Conservation (phyloP, 2,329 filamentous ascomycete species). For the Talaromyces sp. region DNA sequence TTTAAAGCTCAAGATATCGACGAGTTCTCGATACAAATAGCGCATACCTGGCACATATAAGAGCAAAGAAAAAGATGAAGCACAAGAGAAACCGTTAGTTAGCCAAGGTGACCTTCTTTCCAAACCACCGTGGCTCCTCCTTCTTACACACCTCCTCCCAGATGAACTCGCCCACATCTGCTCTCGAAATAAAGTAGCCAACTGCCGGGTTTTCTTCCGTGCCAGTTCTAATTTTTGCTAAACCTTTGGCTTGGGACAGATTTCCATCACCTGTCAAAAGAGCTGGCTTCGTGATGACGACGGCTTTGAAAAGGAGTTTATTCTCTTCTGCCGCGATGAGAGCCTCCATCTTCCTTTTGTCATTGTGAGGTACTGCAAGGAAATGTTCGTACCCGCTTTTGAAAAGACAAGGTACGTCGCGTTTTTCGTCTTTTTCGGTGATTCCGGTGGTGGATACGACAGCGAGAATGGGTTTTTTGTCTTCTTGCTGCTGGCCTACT, state of each 20-base stretch:
- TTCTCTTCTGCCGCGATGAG: slow-evolving; percentile 17
- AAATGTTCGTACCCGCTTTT: slow-evolving; percentile 26
- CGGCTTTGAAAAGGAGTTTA: slow-evolving; percentile 13
- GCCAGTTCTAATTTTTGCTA: slow-evolving; percentile 21
- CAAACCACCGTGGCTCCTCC: slow-evolving; percentile 15
- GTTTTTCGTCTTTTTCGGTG: slow-evolving; percentile 13
- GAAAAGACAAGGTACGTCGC: slow-evolving; percentile 26
- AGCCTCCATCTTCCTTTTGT: slow-evolving; percentile 31
- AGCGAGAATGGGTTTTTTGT: slow-evolving; percentile 19
- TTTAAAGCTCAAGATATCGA: not conserved
- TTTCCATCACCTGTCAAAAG: slow-evolving; percentile 23
- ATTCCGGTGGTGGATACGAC: slow-evolving; percentile 31
- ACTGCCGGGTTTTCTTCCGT: slow-evolving; percentile 22
- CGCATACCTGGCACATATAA: not conserved
- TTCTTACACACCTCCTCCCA: slow-evolving; percentile 21
- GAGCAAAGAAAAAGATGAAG: not conserved
- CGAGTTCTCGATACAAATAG: not conserved
- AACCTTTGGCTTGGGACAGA: slow-evolving; percentile 20
- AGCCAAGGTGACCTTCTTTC: slow-evolving; percentile 17
- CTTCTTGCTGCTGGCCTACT: not conserved
- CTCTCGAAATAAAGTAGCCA: slow-evolving; percentile 29
- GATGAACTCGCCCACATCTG: slow-evolving; percentile 31
- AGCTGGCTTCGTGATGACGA: slow-evolving; percentile 28
- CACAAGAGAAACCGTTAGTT: slow-evolving; percentile 1
- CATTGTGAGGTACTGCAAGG: slow-evolving; percentile 28